These are phyloP conservation scores for Entophlyctis luteolus DNA, from an alignment of 192 early-diverging fungal genomes.

Conservation along the genomic window DNA sequence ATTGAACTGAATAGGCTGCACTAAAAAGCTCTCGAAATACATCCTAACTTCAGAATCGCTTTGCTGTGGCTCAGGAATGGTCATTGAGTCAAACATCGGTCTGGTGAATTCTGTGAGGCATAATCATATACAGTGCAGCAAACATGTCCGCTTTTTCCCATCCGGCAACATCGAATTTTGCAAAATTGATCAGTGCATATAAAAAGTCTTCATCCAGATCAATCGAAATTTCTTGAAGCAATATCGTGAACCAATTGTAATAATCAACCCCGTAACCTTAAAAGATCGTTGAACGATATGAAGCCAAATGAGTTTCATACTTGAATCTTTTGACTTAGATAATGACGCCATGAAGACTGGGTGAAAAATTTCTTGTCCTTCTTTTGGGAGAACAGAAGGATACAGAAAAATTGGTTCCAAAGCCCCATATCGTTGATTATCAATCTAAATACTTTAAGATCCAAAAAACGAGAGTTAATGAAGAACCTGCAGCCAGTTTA, in stretches of 20 bases:
- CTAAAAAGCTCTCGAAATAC: slow-evolving; percentile 91
- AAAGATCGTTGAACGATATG: not conserved
- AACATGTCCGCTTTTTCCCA: slow-evolving; percentile 48
- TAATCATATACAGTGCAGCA: not conserved
- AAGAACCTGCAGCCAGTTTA: slow-evolving; percentile 81
- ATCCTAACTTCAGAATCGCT: slow-evolving; percentile 67
- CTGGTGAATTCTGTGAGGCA: not conserved
- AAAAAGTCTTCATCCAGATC: slow-evolving; percentile 94
- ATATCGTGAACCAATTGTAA: slow-evolving; percentile 86
- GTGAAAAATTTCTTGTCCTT: slow-evolving; percentile 65
- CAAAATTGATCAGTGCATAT: slow-evolving; percentile 78
- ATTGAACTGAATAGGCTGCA: slow-evolving; percentile 93
- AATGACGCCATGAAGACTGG: slow-evolving; percentile 56
- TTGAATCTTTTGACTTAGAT: slow-evolving; percentile 84
- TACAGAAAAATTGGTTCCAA: slow-evolving; percentile 90
- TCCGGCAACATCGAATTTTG: slow-evolving; percentile 68
- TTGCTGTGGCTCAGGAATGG: slow-evolving; percentile 69
- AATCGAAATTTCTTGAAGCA: slow-evolving; percentile 89
- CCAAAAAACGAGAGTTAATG: no score
- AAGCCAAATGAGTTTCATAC: slow-evolving; percentile 43
- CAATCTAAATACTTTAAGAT: no score
- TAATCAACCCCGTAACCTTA: slow-evolving; percentile 90
- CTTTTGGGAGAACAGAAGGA: slow-evolving; percentile 80
- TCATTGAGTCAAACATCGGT: slow-evolving; percentile 39
- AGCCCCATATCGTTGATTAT: slow-evolving; percentile 89